Conservation (phyloP, 805 yeast genomes). For the Candida piceae region DNA sequence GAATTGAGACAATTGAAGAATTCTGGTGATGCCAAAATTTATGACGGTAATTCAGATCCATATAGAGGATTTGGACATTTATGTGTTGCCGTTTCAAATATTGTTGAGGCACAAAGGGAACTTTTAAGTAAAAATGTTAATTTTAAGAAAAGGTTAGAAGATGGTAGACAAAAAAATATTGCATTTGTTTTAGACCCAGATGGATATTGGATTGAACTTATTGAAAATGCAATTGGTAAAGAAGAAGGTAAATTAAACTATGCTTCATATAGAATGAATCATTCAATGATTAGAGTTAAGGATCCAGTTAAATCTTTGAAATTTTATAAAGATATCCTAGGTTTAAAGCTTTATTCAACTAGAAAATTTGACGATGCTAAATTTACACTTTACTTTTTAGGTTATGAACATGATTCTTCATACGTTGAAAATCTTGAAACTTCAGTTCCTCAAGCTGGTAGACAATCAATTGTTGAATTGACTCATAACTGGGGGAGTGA, state of each 20-base stretch:
- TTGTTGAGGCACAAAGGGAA: slow-evolving; percentile 52
- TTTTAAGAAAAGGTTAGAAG: slow-evolving; percentile 78
- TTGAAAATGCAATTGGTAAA: slow-evolving; percentile 49
- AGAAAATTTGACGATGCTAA: slow-evolving; percentile 60
- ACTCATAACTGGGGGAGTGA: slow-evolving; percentile 98
- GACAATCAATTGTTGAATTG: slow-evolving; percentile 77
- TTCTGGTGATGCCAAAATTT: slow-evolving; percentile 52
- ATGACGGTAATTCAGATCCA: slow-evolving; percentile 82
- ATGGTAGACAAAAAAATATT: slow-evolving; percentile 89
- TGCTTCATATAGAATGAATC: slow-evolving; percentile 60
- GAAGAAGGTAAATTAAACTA: slow-evolving; percentile 35
- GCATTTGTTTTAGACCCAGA: slow-evolving; percentile 96
- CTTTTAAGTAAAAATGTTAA: slow-evolving; percentile 58
- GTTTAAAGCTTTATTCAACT: slow-evolving; percentile 66
- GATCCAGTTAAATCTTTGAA: slow-evolving; percentile 72
- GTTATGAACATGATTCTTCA: slow-evolving; percentile 48
- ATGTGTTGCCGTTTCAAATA: slow-evolving; percentile 80
- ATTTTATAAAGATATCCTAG: slow-evolving; percentile 75
- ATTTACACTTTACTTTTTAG: slow-evolving; percentile 83
- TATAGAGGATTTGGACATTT: slow-evolving; percentile 92
- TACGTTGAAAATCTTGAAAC: slow-evolving; percentile 40
- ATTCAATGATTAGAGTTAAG: slow-evolving; percentile 88
- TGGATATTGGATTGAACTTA: slow-evolving; percentile 93
- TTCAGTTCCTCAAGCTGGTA: slow-evolving; percentile 30
- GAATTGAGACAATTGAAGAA: slow-evolving; percentile 77